Evolutionary conservation across 257 asterid genomes (phyloP).

Genomic region (Solanum gracilifrons): DNA sequence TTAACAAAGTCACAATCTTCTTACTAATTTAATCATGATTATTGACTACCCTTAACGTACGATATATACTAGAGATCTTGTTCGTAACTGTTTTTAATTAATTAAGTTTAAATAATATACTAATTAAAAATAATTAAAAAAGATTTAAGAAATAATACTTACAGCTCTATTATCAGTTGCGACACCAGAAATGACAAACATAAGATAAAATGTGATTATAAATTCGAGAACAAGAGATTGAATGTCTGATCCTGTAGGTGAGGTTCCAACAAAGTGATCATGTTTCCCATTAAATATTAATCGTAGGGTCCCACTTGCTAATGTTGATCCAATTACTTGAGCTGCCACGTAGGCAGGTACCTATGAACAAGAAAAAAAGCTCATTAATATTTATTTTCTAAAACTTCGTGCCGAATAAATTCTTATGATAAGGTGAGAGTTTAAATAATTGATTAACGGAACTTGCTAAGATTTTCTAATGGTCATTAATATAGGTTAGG

Average conservation of each 20-base stretch:
- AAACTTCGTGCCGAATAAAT: background rate
- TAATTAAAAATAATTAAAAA: background rate
- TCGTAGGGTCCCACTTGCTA: slow-evolving; percentile 27
- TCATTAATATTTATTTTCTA: too few relatives aligned
- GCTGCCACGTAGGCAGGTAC: slow-evolving; percentile 19
- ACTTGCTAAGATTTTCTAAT: too few relatives aligned
- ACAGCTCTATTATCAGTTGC: slow-evolving; percentile 28
- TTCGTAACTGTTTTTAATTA: background rate
- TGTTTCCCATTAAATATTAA: slow-evolving; percentile 12
- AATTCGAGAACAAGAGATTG: slow-evolving; percentile 25
- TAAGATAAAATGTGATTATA: slow-evolving; percentile 27
- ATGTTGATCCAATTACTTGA: slow-evolving; percentile 19
- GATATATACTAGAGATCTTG: background rate
- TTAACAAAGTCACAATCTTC: background rate
- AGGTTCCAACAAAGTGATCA: slow-evolving; percentile 9
- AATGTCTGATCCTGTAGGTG: slow-evolving; percentile 16
- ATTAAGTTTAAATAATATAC: background rate
- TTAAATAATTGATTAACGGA: too few relatives aligned
- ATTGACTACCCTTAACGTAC: background rate
- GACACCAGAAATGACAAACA: slow-evolving; percentile 24
- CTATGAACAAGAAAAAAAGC: background rate
- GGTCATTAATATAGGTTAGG: background rate
- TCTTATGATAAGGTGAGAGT: too few relatives aligned
- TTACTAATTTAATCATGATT: background rate
- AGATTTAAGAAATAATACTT: background rate